Percentiles rank a stretch among this genome's conserved stretches.
Evolutionary conservation across 139 green algal genomes (phyloP).

Genomic region (Volvox reticuliferus): DNA sequence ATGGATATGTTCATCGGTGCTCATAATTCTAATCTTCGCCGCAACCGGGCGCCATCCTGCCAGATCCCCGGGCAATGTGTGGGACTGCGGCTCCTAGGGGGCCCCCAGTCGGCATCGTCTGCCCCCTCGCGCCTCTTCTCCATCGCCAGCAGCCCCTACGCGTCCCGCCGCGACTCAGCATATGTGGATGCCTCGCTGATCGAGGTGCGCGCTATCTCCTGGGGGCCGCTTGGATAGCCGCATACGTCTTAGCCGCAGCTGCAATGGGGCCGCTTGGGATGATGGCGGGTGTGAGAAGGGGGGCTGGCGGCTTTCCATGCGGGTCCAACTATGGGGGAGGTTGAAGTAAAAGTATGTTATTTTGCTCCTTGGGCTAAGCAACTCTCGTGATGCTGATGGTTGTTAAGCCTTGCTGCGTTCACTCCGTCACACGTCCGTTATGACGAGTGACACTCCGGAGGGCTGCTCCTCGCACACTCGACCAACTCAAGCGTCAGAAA

Average conservation of each 20-base stretch:
- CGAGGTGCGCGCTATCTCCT: constrained; percentile 64
- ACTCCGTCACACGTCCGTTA: too few relatives aligned
- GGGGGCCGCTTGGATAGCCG: too few relatives aligned
- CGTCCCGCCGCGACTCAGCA: constrained; percentile 72
- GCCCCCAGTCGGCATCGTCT: not conserved
- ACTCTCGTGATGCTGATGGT: too few relatives aligned
- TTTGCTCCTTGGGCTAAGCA: too few relatives aligned
- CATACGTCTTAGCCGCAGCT: too few relatives aligned
- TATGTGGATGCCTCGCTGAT: constrained; percentile 82
- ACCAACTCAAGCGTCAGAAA: not conserved
- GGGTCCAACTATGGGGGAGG: not conserved
- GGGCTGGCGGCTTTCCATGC: not conserved
- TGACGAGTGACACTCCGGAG: too few relatives aligned
- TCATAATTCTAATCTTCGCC: too few relatives aligned
- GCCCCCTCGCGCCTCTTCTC: constrained; percentile 39
- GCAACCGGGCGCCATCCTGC: too few relatives aligned
- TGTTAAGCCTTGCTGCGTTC: too few relatives aligned
- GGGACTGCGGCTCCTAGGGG: constrained; percentile 13
- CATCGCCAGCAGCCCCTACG: constrained; percentile 76
- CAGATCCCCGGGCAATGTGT: constrained; percentile 43
- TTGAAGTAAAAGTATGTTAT: not conserved
- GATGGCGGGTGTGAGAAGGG: not conserved
- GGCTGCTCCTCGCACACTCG: too few relatives aligned
- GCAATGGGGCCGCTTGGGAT: not conserved
- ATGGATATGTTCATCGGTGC: too few relatives aligned